A percentile compares a stretch with the other conserved stretches of the same genome.
phyloP scores from a whole-genome alignment of 2,329 filamentous ascomycete species.

The Fusarium sarcochroum region DNA sequence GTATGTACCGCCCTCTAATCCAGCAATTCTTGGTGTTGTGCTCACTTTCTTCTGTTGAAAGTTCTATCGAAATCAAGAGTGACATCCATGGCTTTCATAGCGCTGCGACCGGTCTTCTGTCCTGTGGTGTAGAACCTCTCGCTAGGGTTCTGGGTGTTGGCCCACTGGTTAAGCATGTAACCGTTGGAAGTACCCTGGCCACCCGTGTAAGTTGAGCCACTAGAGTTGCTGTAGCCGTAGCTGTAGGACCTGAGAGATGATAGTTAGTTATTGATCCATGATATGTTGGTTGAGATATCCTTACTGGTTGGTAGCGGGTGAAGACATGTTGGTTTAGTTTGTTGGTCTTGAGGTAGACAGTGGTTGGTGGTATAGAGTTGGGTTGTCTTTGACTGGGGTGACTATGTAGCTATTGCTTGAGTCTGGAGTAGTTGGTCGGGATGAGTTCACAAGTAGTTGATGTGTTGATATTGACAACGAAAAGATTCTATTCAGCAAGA shows the following conservation, averaged over 20 bases:
- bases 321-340: slow-evolving; percentile 26
- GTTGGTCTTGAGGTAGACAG: slow-evolving; percentile 1
- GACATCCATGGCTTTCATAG: slow-evolving; percentile 11
- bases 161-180: slow-evolving; percentile 29
- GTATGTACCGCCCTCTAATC: background rate
- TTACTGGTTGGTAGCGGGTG: slow-evolving; percentile 29
- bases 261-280: background rate
- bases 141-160: slow-evolving; percentile 11
- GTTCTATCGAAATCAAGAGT: slow-evolving; percentile 26
- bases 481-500: background rate
- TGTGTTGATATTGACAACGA: slow-evolving; percentile 3
- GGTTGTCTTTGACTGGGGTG: background rate
- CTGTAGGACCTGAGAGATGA: slow-evolving; percentile 17
- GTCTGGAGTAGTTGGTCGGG: background rate
- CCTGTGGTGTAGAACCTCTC: slow-evolving; percentile 37
- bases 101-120: slow-evolving; percentile 27
- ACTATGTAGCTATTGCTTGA: background rate
- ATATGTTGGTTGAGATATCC: background rate
- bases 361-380: slow-evolving; percentile 6
- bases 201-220: slow-evolving; percentile 33
- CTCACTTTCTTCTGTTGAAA: slow-evolving; percentile 10
- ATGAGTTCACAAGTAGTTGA: background rate
- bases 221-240: slow-evolving; percentile 9
- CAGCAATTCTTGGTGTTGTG: background rate
- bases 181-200: slow-evolving; percentile 20